Conservation (phyloP, 2,329 filamentous ascomycete species). For the Claviceps citrina region DNA sequence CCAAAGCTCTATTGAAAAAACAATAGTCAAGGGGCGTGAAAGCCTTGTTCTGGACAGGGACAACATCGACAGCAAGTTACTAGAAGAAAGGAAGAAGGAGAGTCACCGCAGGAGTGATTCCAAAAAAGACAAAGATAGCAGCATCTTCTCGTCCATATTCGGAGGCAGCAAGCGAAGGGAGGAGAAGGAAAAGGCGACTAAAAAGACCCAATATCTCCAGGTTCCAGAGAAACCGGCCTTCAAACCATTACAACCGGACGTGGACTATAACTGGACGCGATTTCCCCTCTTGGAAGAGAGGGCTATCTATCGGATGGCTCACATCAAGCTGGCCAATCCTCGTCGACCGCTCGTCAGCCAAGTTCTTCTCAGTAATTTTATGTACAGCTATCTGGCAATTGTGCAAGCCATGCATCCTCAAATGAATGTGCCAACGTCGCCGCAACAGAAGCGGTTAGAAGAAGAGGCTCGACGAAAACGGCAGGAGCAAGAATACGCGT, state of each 20-base stretch:
- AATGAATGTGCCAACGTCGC: slow-evolving; percentile 74
- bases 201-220: slow-evolving; percentile 59
- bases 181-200: slow-evolving; percentile 57
- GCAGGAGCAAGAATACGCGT: slow-evolving; percentile 32
- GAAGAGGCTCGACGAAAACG: slow-evolving; percentile 37
- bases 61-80: slow-evolving; percentile 51
- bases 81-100: slow-evolving; percentile 73
- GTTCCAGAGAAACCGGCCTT: slow-evolving; percentile 65
- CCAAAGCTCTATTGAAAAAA: slow-evolving; percentile 70
- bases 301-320: slow-evolving; percentile 95
- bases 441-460: slow-evolving; percentile 51
- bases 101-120: slow-evolving; percentile 57
- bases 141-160: slow-evolving; percentile 88
- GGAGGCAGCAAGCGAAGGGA: slow-evolving; percentile 77
- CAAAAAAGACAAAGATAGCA: slow-evolving; percentile 86
- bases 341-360: slow-evolving; percentile 83
- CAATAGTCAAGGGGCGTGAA: slow-evolving; percentile 53
- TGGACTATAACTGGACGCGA: slow-evolving; percentile 91
- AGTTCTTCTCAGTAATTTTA: slow-evolving; percentile 94
- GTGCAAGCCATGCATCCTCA: slow-evolving; percentile 98
- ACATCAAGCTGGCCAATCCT: slow-evolving; percentile 97
- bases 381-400: slow-evolving; percentile 98
- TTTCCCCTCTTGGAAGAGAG: slow-evolving; percentile 92
- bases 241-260: slow-evolving; percentile 62
- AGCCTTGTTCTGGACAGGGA: slow-evolving; percentile 74